Conservation (phyloP, 169 alveolate species). For the Eimeria necatrix region DNA sequence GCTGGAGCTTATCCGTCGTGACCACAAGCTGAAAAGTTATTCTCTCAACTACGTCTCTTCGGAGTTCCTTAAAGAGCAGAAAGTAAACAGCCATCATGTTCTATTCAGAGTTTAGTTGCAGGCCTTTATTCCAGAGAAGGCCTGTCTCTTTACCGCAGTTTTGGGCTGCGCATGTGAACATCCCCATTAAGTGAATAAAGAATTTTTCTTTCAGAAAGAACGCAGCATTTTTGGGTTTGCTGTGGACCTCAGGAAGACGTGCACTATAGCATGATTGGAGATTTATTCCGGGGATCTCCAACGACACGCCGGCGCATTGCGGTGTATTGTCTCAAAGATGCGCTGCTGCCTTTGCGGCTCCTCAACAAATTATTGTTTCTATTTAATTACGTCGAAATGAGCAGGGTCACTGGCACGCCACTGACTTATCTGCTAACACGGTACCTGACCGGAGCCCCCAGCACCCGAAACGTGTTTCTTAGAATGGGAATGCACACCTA, state of each 20-base stretch:
- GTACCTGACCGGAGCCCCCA: not conserved
- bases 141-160: too few species aligned
- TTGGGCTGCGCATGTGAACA: too few species aligned
- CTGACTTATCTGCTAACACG: slow-evolving; percentile 90
- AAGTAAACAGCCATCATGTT: slow-evolving; percentile 77
- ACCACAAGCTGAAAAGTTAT: slow-evolving; percentile 97
- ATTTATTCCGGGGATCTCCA: slow-evolving; percentile 95
- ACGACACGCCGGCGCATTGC: slow-evolving; percentile 99
- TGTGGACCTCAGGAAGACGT: slow-evolving; percentile 96
- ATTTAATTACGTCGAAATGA: slow-evolving; percentile 99
- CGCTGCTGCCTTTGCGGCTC: slow-evolving; percentile 97
- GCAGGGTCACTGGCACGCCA: slow-evolving; percentile 99
- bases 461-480: not conserved
- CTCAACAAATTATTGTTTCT: slow-evolving; percentile 97
- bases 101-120: too few species aligned
- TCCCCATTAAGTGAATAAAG: too few species aligned
- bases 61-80: slow-evolving; percentile 97
- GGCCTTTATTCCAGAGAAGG: too few species aligned
- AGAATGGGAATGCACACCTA: too few species aligned
- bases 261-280: slow-evolving; percentile 97
- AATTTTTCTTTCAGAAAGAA: too few species aligned
- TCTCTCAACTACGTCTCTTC: slow-evolving; percentile 98
- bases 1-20: slow-evolving; percentile 97
- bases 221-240: too few species aligned
- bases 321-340: slow-evolving; percentile 99